Evolutionary conservation across 2,329 filamentous ascomycete species (phyloP).

Genomic region (Didymosphaeria variabile): DNA sequence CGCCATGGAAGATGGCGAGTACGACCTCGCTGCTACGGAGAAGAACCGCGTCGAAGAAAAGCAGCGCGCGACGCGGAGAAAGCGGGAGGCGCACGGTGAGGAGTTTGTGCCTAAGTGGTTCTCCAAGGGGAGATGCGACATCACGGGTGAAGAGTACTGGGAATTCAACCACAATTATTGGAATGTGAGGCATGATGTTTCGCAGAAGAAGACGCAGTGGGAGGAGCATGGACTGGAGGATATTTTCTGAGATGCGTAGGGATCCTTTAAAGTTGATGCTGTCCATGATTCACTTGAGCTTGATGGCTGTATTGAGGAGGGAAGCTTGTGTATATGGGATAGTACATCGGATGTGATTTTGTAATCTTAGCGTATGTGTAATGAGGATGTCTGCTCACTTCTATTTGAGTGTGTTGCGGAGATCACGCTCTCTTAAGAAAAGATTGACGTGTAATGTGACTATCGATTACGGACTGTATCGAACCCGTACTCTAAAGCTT

Average conservation of each 20-base stretch:
- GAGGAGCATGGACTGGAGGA: slow-evolving; percentile 71
- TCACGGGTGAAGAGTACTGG: slow-evolving; percentile 92
- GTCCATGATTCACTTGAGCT: background rate
- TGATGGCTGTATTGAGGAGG: background rate
- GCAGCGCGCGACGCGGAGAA: slow-evolving; percentile 78
- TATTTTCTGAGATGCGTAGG: slow-evolving; percentile 65
- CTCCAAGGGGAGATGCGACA: slow-evolving; percentile 71
- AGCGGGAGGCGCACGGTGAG: slow-evolving; percentile 79
- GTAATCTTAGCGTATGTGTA: slow-evolving; percentile 9
- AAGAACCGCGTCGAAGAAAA: slow-evolving; percentile 95
- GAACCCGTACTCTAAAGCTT: too few species aligned
- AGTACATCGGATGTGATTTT: background rate
- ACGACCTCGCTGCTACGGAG: slow-evolving; percentile 90
- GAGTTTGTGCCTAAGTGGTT: slow-evolving; percentile 91
- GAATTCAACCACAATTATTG: slow-evolving; percentile 89
- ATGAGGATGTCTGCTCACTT: background rate
- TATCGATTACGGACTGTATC: too few species aligned
- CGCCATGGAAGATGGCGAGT: slow-evolving; percentile 98
- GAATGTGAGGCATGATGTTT: slow-evolving; percentile 74
- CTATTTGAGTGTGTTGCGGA: background rate
- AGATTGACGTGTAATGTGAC: background rate
- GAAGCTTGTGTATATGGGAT: background rate
- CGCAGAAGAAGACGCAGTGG: slow-evolving; percentile 70
- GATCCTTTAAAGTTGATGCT: background rate
- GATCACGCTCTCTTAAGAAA: background rate